phyloP scores from a whole-genome alignment of 2,329 filamentous ascomycete species.

The Reticulascus tulasneorum region DNA sequence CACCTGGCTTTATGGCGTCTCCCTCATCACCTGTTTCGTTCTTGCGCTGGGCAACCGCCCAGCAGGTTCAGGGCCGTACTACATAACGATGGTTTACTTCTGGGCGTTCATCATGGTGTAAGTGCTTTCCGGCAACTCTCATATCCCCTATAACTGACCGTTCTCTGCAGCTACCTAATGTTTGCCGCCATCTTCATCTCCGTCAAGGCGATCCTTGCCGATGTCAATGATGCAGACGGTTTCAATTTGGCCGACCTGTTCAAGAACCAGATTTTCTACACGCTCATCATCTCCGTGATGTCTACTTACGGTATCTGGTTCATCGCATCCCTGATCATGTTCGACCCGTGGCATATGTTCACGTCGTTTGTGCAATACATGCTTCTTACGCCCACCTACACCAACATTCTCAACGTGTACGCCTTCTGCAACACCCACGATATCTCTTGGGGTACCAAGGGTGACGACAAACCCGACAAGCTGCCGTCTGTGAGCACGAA shows the following conservation, averaged over 20 bases:
- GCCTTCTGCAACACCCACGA: conserved; percentile 98
- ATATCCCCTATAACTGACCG: conserved; percentile 16
- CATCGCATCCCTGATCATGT: conserved; percentile 85
- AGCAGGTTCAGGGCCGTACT: conserved; percentile 87
- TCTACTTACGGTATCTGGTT: conserved; percentile 95
- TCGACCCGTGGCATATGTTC: conserved; percentile 99
- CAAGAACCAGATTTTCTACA: conserved; percentile 85
- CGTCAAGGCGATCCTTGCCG: conserved; percentile 73
- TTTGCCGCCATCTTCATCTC: conserved; percentile 96
- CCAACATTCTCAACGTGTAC: conserved; percentile 98
- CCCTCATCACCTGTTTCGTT: conserved; percentile 91
- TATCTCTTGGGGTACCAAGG: conserved; percentile 97
- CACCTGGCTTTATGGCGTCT: conserved; percentile 92
- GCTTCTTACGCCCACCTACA: conserved; percentile 90
- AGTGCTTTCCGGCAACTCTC: conserved; percentile 27
- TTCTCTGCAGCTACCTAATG: conserved; percentile 65
- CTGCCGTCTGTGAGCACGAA: conserved; percentile 85
- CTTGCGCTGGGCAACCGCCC: conserved; percentile 91
- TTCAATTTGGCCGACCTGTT: conserved; percentile 75
- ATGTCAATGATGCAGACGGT: conserved; percentile 55
- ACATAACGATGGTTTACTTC: conserved; percentile 97
- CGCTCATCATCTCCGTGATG: conserved; percentile 84
- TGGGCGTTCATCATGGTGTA: conserved; percentile 94
- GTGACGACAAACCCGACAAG: conserved; percentile 92
- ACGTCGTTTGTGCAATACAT: conserved; percentile 95